phyloP scores from a whole-genome alignment of 805 yeast species.

The Kodamaea kaohsiungensis region DNA sequence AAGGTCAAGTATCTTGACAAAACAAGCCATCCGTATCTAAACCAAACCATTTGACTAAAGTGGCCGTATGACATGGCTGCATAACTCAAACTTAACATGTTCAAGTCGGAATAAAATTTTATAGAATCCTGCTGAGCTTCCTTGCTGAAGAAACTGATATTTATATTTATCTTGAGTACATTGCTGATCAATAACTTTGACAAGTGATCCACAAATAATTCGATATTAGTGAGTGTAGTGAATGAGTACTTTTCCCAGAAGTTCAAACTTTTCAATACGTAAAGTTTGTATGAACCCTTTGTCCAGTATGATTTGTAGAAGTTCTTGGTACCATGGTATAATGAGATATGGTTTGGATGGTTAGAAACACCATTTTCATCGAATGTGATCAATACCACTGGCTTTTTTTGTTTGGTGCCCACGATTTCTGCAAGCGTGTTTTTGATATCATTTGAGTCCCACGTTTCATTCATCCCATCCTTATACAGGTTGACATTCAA shows the following conservation, averaged over 20 bases:
- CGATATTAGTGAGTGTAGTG: conserved; percentile 43
- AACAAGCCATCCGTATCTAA: conserved; percentile 83
- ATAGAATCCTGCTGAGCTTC: conserved; percentile 26
- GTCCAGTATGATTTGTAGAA: conserved; percentile 22
- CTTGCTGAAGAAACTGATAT: conserved; percentile 37
- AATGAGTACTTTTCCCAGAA: conserved; percentile 52
- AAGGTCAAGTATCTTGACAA: conserved; percentile 74
- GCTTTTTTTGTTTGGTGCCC: conserved; percentile 17
- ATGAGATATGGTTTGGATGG: conserved; percentile 83
- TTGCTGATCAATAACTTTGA: conserved; percentile 32
- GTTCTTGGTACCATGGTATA: conserved; percentile 50
- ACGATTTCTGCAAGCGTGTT: conserved; percentile 33
- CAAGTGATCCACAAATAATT: conserved; percentile 39
- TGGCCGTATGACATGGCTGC: conserved; percentile 84
- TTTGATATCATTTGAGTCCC: conserved; percentile 56
- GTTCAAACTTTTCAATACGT: conserved; percentile 35
- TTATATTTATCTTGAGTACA: conserved; percentile 34
- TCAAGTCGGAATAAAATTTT: conserved; percentile 40
- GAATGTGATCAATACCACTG: conserved; percentile 64
- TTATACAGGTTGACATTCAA: conserved; percentile 36
- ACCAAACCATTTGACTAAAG: conserved; percentile 92
- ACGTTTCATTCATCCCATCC: conserved; percentile 68
- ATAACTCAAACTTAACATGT: conserved; percentile 44
- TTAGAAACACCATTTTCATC: conserved; percentile 80
- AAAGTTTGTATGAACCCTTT: conserved; percentile 19